Evolutionary conservation across 495 filamentous ascomycete species (phyloP), one percentile per base, ranked within the genome.

Genomic region (Neurospora sp.): DNA sequence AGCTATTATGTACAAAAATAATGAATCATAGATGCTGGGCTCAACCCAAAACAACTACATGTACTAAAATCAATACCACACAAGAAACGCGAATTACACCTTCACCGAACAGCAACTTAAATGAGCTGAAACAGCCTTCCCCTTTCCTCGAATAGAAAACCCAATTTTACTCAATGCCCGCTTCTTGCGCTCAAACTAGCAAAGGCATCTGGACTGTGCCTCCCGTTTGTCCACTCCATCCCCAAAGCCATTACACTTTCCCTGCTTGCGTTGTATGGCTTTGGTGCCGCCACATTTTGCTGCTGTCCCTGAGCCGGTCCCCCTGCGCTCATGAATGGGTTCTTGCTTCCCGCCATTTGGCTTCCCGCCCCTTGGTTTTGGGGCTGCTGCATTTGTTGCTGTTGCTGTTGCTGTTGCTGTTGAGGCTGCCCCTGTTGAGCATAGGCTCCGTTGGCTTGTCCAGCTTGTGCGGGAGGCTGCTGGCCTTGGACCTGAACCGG

Each of bases 201-300:
- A 87, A 98, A 99, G 40, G 96, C 95, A 84, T 99, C 96, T 20
- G 96, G 96, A 76, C 94, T 97, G 81, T 98, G 94, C 61, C 95
- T 86, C 9, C 95, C 94, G 74, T 88, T 89, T 45, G 87, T 90
- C 84, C 85, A 86, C 86, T 90, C 84, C 89, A 89, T 53, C 75
- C 89, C 90, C 74, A 81, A 84, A 72, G 83, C 92, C 80, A 97
- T 93, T 72, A 96, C 91, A 77, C 95, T 98, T 76, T 96, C 96
- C 74, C 96, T 89, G 80, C 93, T 98, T 75, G 91, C 88, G 76
- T 97, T 93, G 48, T 86, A 80, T 69, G 78, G 70, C 71, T 79
- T 72, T 59, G 72, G 74, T 71, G 77, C 40, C 59, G 72, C 41
- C 40, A 37, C 38, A 35, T 69, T 69, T 44, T 40, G 74, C 39